These are phyloP conservation scores for Apiospora rasikravindrae DNA, from an alignment of 2,329 filamentous ascomycete species.

Conservation along the genomic window DNA sequence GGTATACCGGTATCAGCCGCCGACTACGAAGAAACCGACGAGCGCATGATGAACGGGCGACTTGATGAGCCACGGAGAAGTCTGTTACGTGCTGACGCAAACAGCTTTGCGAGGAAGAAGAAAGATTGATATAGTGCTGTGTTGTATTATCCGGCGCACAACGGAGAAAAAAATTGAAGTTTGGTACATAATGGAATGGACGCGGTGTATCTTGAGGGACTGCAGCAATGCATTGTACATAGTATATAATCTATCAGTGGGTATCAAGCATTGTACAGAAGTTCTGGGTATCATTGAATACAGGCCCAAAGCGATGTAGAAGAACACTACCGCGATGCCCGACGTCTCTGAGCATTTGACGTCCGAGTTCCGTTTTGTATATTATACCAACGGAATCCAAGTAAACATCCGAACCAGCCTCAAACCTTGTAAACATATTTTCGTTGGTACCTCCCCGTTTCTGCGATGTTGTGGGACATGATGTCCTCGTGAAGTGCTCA, in stretches of 20 bases:
- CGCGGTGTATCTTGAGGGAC: not conserved
- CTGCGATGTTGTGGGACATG: not conserved
- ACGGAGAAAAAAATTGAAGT: not conserved
- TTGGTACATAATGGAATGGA: not conserved
- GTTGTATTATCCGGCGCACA: not conserved
- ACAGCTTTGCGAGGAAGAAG: not conserved
- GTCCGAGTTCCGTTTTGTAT: not conserved
- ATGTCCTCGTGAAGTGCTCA: not conserved
- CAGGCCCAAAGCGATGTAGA: not conserved
- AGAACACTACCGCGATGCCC: not conserved
- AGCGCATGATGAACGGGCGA: not conserved
- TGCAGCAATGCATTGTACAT: conserved; percentile 2
- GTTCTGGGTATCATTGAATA: conserved; percentile 4
- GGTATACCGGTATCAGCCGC: not conserved
- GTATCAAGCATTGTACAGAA: conserved; percentile 1
- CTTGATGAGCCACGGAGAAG: not conserved
- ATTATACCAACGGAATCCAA: no score
- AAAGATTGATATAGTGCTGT: not conserved
- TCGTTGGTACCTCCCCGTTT: not conserved
- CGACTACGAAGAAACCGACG: not conserved
- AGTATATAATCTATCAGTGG: not conserved
- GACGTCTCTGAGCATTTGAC: not conserved
- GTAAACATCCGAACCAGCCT: not conserved
- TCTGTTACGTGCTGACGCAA: not conserved
- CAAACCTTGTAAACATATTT: not conserved